Percentiles rank a stretch among this genome's conserved stretches.
These are phyloP conservation scores for Neophaeococcomyces aloes DNA, from an alignment of 2,329 filamentous ascomycete genomes.

Conservation along the genomic window DNA sequence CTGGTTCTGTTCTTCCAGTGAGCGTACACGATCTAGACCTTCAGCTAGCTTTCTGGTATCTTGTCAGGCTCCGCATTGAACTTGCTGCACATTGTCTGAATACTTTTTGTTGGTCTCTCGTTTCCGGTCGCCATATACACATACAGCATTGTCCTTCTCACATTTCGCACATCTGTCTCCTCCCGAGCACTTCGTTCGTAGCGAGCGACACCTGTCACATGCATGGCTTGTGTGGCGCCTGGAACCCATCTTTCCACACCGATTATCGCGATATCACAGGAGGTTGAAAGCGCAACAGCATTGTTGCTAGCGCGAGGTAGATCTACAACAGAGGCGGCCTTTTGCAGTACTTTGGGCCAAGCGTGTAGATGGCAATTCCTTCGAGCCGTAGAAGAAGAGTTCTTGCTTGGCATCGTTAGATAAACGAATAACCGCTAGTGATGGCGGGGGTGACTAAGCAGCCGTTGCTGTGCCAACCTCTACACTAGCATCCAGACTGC, in stretches of 20 bases:
- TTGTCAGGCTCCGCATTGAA: neutral
- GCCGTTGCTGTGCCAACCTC: no score
- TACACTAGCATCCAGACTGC: no score
- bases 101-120: constrained; percentile 11
- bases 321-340: no score
- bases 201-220: constrained; percentile 8
- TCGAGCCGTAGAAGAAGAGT: no score
- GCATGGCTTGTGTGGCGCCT: constrained; percentile 4
- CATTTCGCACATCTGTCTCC: constrained; percentile 6
- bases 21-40: constrained; percentile 1
- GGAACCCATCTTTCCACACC: neutral
- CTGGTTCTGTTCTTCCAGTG: neutral
- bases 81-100: neutral
- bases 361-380: no score
- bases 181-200: constrained; percentile 9
- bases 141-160: constrained; percentile 3
- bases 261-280: no score
- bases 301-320: no score
- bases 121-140: constrained; percentile 9
- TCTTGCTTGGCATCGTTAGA: no score
- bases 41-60: constrained; percentile 5
- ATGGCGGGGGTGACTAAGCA: no score
- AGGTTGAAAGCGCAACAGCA: no score
- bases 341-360: no score
- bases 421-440: no score